These are phyloP conservation scores for Pseudocercospora pini-densiflorae DNA, from an alignment of 2,329 filamentous ascomycete genomes.

Conservation along the genomic window DNA sequence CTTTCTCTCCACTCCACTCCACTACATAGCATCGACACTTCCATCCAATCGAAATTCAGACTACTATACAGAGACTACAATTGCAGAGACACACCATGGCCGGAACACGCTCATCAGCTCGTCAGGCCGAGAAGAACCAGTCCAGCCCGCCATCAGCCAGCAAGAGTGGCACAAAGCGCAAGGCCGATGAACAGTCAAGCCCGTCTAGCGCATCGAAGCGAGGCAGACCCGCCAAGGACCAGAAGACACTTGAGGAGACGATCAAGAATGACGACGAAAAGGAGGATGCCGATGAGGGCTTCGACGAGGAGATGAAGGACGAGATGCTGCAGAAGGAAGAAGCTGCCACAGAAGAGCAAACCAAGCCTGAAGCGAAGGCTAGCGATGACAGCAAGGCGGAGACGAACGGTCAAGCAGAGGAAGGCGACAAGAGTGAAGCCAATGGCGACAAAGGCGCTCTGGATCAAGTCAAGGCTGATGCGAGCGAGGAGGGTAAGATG, in stretches of 20 bases:
- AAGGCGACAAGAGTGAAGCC: slow-evolving; percentile 8
- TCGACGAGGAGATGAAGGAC: slow-evolving; percentile 39
- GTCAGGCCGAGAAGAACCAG: slow-evolving; percentile 14
- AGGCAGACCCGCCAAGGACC: slow-evolving; percentile 45
- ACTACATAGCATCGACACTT: neutral
- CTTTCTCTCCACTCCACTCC: neutral
- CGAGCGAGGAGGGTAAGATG: slow-evolving; percentile 35
- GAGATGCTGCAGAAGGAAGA: slow-evolving; percentile 23
- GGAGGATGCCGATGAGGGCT: slow-evolving; percentile 21
- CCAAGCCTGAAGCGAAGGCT: slow-evolving; percentile 24
- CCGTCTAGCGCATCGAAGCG: slow-evolving; percentile 50
- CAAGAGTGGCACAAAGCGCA: slow-evolving; percentile 23
- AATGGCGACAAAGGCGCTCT: slow-evolving; percentile 32
- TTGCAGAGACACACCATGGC: slow-evolving; percentile 5
- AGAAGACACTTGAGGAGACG: slow-evolving; percentile 60
- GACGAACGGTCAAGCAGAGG: neutral
- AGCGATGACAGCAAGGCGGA: neutral
- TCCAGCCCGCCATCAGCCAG: slow-evolving; percentile 6
- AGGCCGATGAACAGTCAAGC: slow-evolving; percentile 22
- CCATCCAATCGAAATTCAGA: neutral
- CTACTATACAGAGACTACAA: neutral
- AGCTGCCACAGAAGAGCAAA: slow-evolving; percentile 35
- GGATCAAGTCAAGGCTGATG: slow-evolving; percentile 38
- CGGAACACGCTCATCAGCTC: slow-evolving; percentile 19
- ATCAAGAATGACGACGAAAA: slow-evolving; percentile 16